phyloP scores from a whole-genome alignment of 768 basidiomycete species.

The Tubosaeta brunneosetosa region DNA sequence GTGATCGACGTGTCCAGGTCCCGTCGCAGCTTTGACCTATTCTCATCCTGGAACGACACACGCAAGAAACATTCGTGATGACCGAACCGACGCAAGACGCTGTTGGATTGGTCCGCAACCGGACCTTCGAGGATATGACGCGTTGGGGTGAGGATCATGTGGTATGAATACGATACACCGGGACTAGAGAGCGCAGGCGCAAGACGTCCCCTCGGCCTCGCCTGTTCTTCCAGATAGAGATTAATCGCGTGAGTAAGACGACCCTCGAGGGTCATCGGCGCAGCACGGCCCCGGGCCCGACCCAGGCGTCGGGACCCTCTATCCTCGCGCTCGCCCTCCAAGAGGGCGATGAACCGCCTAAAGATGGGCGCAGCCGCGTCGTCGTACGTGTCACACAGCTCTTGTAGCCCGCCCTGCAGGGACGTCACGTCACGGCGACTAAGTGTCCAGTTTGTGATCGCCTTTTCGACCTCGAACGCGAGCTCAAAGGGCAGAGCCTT shows the following conservation, averaged over 20 bases:
- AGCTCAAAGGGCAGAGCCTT: slow-evolving; percentile 29
- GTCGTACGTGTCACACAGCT: slow-evolving; percentile 14
- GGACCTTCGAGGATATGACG: slow-evolving; percentile 38
- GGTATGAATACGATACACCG: slow-evolving; percentile 31
- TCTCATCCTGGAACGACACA: slow-evolving; percentile 47
- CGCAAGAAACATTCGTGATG: slow-evolving; percentile 43
- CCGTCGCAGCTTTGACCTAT: slow-evolving; percentile 33
- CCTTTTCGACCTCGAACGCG: slow-evolving; percentile 38
- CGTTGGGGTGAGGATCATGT: slow-evolving; percentile 39
- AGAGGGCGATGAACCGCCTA: slow-evolving; percentile 11
- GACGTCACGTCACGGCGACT: slow-evolving; percentile 17
- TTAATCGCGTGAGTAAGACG: slow-evolving; percentile 15
- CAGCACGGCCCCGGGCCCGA: background rate
- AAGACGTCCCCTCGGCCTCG: slow-evolving; percentile 22
- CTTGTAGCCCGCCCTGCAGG: slow-evolving; percentile 16
- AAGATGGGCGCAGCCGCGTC: slow-evolving; percentile 23
- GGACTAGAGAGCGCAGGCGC: slow-evolving; percentile 15
- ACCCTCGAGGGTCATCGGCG: slow-evolving; percentile 7
- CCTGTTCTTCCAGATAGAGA: slow-evolving; percentile 21
- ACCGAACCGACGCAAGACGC: slow-evolving; percentile 34
- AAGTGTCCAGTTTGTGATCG: slow-evolving; percentile 27
- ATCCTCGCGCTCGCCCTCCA: slow-evolving; percentile 13
- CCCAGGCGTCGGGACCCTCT: background rate
- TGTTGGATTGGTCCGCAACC: slow-evolving; percentile 35
- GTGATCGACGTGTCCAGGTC: slow-evolving; percentile 30